phyloP scores from a whole-genome alignment of 306 rosid genomes.

The Cicer pinnatifidum region DNA sequence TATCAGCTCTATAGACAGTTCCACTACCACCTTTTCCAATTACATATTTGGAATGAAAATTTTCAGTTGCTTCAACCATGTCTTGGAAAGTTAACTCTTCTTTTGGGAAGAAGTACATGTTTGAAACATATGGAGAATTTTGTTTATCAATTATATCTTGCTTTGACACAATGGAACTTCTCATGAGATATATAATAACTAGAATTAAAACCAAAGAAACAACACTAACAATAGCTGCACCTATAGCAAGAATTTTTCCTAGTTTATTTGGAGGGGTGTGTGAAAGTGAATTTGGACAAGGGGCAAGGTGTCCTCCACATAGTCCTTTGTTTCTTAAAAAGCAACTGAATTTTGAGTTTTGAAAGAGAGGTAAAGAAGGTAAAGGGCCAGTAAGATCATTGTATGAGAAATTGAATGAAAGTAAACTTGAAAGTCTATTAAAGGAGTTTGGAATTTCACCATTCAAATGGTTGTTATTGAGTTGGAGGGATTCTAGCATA shows the following conservation, averaged over 20 bases:
- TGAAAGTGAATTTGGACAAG: constrained; percentile 50
- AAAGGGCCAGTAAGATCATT: constrained; percentile 73
- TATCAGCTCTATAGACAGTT: constrained; percentile 68
- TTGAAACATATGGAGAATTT: constrained; percentile 48
- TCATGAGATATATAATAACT: constrained; percentile 60
- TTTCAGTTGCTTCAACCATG: constrained; percentile 71
- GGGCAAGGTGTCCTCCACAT: constrained; percentile 65
- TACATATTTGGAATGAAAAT: constrained; percentile 60
- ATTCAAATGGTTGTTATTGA: constrained; percentile 70
- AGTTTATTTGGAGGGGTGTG: constrained; percentile 41
- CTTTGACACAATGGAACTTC: constrained; percentile 45
- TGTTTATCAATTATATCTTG: constrained; percentile 50
- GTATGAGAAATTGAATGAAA: constrained; percentile 71
- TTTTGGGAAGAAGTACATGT: constrained; percentile 65
- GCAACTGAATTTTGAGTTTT: constrained; percentile 58
- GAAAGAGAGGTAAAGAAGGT: constrained; percentile 62
- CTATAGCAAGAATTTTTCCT: constrained; percentile 58
- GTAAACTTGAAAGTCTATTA: constrained; percentile 58
- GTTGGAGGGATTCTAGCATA: constrained; percentile 62
- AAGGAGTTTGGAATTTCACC: constrained; percentile 66
- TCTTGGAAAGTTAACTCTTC: constrained; percentile 70
- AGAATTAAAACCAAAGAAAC: constrained; percentile 68
- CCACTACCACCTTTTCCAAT: constrained; percentile 82
- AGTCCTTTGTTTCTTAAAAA: constrained; percentile 65
- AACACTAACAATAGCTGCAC: constrained; percentile 65